A percentile compares a stretch with the other conserved stretches of the same genome.
Evolutionary conservation across 78 protist genomes (phyloP).

Genomic region (Planoprotostelium fungivorum): DNA sequence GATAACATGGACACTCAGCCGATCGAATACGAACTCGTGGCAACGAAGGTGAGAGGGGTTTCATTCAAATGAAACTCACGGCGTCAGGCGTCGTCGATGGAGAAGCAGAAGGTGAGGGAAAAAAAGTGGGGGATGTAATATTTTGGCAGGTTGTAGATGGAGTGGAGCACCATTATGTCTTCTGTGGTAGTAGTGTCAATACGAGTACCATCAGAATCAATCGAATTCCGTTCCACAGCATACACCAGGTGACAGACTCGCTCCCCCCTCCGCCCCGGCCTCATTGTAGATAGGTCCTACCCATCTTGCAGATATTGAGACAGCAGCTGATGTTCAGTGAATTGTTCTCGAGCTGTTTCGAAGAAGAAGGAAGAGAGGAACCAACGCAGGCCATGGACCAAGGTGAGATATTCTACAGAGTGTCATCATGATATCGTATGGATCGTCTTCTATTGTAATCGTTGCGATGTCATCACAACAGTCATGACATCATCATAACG

Average conservation of each 20-base stretch:
- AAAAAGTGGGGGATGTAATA: too few species aligned
- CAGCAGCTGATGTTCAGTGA: background rate
- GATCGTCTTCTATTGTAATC: too few species aligned
- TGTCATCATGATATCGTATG: too few species aligned
- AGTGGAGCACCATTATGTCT: background rate
- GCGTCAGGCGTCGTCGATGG: background rate
- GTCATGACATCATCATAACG: too few species aligned
- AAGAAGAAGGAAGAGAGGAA: background rate
- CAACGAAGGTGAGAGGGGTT: background rate
- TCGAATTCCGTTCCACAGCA: background rate
- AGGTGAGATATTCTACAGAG: background rate
- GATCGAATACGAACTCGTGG: background rate
- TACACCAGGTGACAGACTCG: background rate
- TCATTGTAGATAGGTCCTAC: background rate
- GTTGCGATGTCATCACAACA: too few species aligned
- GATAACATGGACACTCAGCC: background rate
- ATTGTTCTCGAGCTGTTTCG: background rate
- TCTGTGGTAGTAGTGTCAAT: background rate
- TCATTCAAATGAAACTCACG: background rate
- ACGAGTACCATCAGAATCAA: background rate
- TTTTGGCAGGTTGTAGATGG: slow-evolving; percentile 1
- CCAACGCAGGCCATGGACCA: background rate
- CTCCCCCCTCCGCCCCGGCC: background rate
- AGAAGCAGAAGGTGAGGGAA: too few species aligned
- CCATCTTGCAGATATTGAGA: background rate